Evolutionary conservation across 2,329 filamentous ascomycete genomes (phyloP).

Genomic region (Aspergillus costaricaensis): DNA sequence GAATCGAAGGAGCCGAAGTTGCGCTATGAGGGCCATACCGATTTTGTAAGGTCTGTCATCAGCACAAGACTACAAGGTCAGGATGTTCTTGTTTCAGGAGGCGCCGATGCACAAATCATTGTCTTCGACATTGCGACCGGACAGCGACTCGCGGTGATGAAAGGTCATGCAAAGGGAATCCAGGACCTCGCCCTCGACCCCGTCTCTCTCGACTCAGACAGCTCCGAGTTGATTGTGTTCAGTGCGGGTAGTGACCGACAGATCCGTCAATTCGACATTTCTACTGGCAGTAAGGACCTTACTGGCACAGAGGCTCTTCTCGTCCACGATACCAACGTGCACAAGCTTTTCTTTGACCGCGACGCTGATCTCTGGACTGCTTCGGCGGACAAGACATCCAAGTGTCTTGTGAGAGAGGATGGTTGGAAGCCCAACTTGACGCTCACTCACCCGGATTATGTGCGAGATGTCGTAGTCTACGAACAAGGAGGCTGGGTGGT

Average conservation of each 20-base stretch:
- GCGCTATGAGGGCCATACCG: conserved; percentile 74
- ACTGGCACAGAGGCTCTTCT: conserved; percentile 66
- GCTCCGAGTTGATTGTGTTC: conserved; percentile 59
- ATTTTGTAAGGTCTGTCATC: conserved; percentile 86
- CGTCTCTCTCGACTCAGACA: conserved; percentile 49
- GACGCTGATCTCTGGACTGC: conserved; percentile 86
- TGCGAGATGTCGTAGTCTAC: conserved; percentile 74
- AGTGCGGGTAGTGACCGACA: conserved; percentile 79
- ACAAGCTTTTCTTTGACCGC: conserved; percentile 72
- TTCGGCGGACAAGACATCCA: conserved; percentile 84
- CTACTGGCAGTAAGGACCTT: conserved; percentile 40
- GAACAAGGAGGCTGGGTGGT: conserved; percentile 73
- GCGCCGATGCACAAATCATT: conserved; percentile 76
- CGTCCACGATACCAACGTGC: conserved; percentile 88
- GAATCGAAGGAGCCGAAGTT: conserved; percentile 56
- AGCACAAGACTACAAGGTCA: conserved; percentile 62
- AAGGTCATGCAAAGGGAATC: conserved; percentile 76
- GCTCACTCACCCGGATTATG: conserved; percentile 83
- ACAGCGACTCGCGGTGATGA: conserved; percentile 70
- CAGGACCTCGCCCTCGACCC: conserved; percentile 79
- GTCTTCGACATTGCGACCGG: conserved; percentile 77
- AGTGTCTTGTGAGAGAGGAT: conserved; percentile 70
- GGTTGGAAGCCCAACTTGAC: conserved; percentile 71
- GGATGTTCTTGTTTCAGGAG: conserved; percentile 70
- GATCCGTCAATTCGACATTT: conserved; percentile 66